Evolutionary conservation across 768 basidiomycete genomes (phyloP).

Genomic region (Amylocystis lapponica): DNA sequence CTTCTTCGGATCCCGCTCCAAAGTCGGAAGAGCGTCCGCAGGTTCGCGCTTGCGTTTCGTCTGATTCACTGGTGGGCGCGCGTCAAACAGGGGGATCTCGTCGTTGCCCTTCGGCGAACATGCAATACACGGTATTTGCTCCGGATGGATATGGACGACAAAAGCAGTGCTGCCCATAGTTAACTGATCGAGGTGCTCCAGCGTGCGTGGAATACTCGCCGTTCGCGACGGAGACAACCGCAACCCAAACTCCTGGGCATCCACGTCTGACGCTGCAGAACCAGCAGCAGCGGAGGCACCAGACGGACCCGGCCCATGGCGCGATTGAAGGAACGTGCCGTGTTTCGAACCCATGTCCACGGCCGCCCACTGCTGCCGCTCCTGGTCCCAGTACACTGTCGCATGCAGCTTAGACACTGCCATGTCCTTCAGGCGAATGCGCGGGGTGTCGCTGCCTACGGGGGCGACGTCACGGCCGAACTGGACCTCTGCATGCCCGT

Average conservation of each 20-base stretch:
- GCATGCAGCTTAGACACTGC: slow-evolving; percentile 79
- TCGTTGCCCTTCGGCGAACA: slow-evolving; percentile 48
- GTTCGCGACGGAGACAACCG: slow-evolving; percentile 60
- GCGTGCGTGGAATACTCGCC: slow-evolving; percentile 60
- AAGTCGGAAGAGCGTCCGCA: neutral
- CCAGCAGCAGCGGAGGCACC: slow-evolving; percentile 8
- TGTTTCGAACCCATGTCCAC: slow-evolving; percentile 87
- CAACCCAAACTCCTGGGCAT: slow-evolving; percentile 22
- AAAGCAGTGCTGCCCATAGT: slow-evolving; percentile 70
- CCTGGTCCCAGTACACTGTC: slow-evolving; percentile 63
- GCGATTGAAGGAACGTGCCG: slow-evolving; percentile 59
- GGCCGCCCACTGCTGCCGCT: slow-evolving; percentile 56
- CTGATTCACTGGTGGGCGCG: slow-evolving; percentile 9
- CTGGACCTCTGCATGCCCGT: slow-evolving; percentile 59
- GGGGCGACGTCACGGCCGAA: slow-evolving; percentile 66
- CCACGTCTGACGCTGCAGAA: neutral
- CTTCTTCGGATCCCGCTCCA: slow-evolving; percentile 48
- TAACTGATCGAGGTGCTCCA: slow-evolving; percentile 61
- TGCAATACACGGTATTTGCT: slow-evolving; percentile 52
- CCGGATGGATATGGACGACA: slow-evolving; percentile 61
- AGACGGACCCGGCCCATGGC: slow-evolving; percentile 11
- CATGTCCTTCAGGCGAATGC: slow-evolving; percentile 79
- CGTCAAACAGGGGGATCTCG: slow-evolving; percentile 57
- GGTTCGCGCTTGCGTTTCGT: slow-evolving; percentile 22
- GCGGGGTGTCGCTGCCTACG: slow-evolving; percentile 45